These are phyloP conservation scores for Lachnellula cervina DNA, from an alignment of 2,329 filamentous ascomycete species.

Conservation along the genomic window DNA sequence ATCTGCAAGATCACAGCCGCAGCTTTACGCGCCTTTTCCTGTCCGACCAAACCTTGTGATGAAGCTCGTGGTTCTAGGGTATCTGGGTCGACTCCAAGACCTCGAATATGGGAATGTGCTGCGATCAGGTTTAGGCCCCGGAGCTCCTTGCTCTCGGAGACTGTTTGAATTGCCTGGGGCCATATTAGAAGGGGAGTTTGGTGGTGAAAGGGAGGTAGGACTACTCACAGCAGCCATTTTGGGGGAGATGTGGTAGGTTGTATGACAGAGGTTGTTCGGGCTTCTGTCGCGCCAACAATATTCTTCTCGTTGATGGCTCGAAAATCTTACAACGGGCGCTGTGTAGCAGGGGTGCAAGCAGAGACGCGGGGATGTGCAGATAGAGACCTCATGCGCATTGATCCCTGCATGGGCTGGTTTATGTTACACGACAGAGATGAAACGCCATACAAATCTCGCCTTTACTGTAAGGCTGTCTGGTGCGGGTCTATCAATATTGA, in stretches of 20 bases:
- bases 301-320: neutral
- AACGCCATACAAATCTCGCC: neutral
- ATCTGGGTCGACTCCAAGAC: constrained; percentile 86
- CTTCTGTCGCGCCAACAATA: neutral
- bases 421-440: neutral
- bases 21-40: constrained; percentile 93
- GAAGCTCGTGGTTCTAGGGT: constrained; percentile 79
- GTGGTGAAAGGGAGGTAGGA: neutral
- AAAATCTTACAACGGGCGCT: neutral
- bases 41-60: constrained; percentile 91
- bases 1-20: constrained; percentile 96
- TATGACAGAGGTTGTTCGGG: neutral
- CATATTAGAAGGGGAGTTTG: constrained; percentile 3
- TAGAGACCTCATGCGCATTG: neutral
- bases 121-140: constrained; percentile 96
- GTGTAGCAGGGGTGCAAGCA: neutral
- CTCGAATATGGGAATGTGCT: constrained; percentile 95
- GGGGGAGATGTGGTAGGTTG: constrained; percentile 1
- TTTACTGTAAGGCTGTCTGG: too few relatives aligned
- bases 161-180: constrained; percentile 63
- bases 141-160: constrained; percentile 94
- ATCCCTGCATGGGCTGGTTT: neutral
- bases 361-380: neutral
- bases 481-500: too few relatives aligned
- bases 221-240: constrained; percentile 29